Percentiles rank a stretch among this genome's conserved stretches.
Evolutionary conservation across 1,284 basidiomycete genomes (phyloP).

Genomic region (Cryptococcus sp.): DNA sequence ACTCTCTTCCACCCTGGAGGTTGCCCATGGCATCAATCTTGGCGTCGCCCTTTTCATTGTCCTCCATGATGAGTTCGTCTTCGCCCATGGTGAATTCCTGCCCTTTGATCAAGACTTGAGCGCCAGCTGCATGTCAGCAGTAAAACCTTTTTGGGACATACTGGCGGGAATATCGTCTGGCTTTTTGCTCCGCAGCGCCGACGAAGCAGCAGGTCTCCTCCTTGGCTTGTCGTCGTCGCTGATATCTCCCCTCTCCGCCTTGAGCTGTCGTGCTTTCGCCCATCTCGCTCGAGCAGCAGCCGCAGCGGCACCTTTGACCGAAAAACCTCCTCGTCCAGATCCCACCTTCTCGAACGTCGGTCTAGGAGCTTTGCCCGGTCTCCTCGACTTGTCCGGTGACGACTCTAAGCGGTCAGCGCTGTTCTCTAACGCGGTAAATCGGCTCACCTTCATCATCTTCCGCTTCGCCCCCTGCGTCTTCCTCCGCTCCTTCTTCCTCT

Average conservation of each 20-base stretch:
- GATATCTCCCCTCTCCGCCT: slow-evolving; percentile 38
- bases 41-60: slow-evolving; percentile 79
- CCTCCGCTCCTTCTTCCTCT: slow-evolving; percentile 16
- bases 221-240: slow-evolving; percentile 18
- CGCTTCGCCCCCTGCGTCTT: slow-evolving; percentile 11
- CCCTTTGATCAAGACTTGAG: slow-evolving; percentile 55
- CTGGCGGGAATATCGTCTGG: slow-evolving; percentile 25
- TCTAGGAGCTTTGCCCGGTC: slow-evolving; percentile 17
- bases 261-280: slow-evolving; percentile 39
- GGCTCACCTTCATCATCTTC: slow-evolving; percentile 14
- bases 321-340: slow-evolving; percentile 42
- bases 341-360: slow-evolving; percentile 27
- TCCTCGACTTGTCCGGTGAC: background rate
- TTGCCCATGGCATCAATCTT: slow-evolving; percentile 85
- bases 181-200: slow-evolving; percentile 7
- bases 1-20: slow-evolving; percentile 77
- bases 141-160: slow-evolving; percentile 9
- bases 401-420: background rate
- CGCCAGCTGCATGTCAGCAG: slow-evolving; percentile 25
- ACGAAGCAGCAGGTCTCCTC: slow-evolving; percentile 1
- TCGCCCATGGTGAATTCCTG: slow-evolving; percentile 71
- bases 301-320: slow-evolving; percentile 42
- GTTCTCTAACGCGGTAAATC: background rate
- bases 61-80: slow-evolving; percentile 79
- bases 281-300: slow-evolving; percentile 43